These are phyloP conservation scores for Metschnikowia lunata DNA, from an alignment of 805 yeast genomes.

Conservation along the genomic window DNA sequence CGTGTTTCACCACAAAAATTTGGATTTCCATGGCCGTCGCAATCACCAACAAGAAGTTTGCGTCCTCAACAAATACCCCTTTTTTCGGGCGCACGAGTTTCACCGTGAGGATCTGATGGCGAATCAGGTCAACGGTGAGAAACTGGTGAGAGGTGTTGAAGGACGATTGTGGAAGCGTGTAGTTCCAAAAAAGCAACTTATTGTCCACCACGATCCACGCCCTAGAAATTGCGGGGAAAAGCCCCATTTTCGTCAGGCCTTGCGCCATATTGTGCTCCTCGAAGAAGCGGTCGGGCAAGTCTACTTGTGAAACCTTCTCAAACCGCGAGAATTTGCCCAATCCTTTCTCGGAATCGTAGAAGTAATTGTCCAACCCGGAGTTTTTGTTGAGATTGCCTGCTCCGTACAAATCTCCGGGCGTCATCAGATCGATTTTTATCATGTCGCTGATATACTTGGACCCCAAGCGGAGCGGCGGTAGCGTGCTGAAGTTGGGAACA, in stretches of 20 bases:
- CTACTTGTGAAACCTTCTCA: constrained; percentile 61
- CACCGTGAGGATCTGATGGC: constrained; percentile 72
- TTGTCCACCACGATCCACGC: constrained; percentile 86
- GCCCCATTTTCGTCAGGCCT: constrained; percentile 71
- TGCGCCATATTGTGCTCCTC: constrained; percentile 67
- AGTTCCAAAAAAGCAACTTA: constrained; percentile 82
- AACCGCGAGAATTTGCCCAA: constrained; percentile 65
- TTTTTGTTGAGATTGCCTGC: constrained; percentile 51
- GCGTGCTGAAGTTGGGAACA: constrained; percentile 46
- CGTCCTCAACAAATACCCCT: constrained; percentile 73
- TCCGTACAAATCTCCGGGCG: constrained; percentile 52
- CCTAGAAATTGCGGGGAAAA: constrained; percentile 73
- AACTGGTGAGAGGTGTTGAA: constrained; percentile 49
- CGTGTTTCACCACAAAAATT: constrained; percentile 66
- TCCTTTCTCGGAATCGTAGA: constrained; percentile 44
- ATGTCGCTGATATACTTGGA: constrained; percentile 58
- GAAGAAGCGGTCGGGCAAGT: constrained; percentile 76
- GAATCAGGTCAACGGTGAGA: constrained; percentile 76
- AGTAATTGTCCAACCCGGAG: constrained; percentile 58
- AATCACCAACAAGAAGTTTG: constrained; percentile 67
- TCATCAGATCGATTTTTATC: constrained; percentile 55
- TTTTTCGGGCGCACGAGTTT: constrained; percentile 76
- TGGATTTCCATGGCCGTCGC: constrained; percentile 79
- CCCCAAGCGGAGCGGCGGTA: constrained; percentile 56
- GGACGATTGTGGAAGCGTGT: constrained; percentile 50